Percentiles rank a stretch among this genome's conserved stretches.
These are phyloP conservation scores for Sclerospora graminicola DNA, from an alignment of 352 stramenopile genomes.

Conservation along the genomic window DNA sequence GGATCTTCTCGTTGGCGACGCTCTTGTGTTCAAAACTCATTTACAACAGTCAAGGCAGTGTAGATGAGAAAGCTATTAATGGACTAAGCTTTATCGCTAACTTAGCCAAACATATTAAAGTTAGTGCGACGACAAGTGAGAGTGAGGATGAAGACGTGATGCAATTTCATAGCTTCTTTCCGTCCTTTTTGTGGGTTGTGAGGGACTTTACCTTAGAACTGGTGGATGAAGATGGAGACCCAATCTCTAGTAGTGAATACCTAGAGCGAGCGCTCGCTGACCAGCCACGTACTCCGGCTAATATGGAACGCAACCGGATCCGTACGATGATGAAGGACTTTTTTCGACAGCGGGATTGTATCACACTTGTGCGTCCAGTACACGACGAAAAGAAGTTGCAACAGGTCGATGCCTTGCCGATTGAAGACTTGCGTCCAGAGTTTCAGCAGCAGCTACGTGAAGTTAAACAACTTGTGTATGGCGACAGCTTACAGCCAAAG, in stretches of 20 bases:
- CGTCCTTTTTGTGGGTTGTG: slow-evolving; percentile 84
- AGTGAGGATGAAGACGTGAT: slow-evolving; percentile 43
- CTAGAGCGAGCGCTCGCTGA: slow-evolving; percentile 65
- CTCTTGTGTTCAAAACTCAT: slow-evolving; percentile 82
- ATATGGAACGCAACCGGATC: slow-evolving; percentile 70
- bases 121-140: slow-evolving; percentile 33
- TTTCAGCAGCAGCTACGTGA: slow-evolving; percentile 64
- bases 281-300: slow-evolving; percentile 54
- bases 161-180: slow-evolving; percentile 82
- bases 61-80: slow-evolving; percentile 80
- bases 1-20: slow-evolving; percentile 80
- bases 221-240: slow-evolving; percentile 73
- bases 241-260: slow-evolving; percentile 74
- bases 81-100: slow-evolving; percentile 83
- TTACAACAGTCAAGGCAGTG: slow-evolving; percentile 81
- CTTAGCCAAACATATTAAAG: slow-evolving; percentile 77
- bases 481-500: slow-evolving; percentile 66
- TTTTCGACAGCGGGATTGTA: slow-evolving; percentile 68
- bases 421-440: slow-evolving; percentile 56
- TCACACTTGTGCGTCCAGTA: slow-evolving; percentile 76
- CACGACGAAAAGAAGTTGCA: slow-evolving; percentile 72
- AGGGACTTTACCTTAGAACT: slow-evolving; percentile 84
- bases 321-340: slow-evolving; percentile 81
- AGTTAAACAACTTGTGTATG: slow-evolving; percentile 65
- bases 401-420: slow-evolving; percentile 56